A percentile compares a stretch with the other conserved stretches of the same genome.
Conservation (phyloP, 169 alveolate species). For the Perkinsus olseni region DNA sequence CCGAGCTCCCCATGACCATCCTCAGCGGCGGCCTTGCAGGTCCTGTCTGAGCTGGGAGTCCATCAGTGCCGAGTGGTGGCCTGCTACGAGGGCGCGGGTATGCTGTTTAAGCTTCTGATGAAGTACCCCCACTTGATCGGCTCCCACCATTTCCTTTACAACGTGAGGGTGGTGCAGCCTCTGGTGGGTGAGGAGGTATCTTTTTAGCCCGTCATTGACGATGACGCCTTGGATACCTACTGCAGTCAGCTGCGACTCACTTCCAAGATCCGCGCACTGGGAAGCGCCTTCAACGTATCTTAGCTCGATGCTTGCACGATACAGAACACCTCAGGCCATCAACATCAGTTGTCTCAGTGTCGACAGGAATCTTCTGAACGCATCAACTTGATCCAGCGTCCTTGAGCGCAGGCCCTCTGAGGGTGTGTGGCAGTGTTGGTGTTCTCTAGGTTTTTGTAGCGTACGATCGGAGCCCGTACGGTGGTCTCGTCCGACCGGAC, state of each 20-base stretch:
- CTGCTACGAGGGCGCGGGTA: background rate
- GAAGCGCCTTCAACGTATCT: background rate
- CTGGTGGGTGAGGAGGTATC: no score
- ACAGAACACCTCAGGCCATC: no score
- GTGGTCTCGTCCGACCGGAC: background rate
- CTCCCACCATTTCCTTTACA: background rate
- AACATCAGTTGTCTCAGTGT: background rate
- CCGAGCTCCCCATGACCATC: background rate
- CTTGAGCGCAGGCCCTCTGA: no score
- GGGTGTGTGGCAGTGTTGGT: no score
- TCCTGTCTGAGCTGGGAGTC: background rate
- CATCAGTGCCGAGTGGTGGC: background rate
- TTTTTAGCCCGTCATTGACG: background rate
- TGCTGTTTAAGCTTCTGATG: background rate
- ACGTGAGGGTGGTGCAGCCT: background rate
- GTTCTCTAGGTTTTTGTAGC: background rate
- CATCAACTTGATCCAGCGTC: no score
- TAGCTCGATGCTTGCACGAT: no score
- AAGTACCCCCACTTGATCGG: background rate
- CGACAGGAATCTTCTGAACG: no score
- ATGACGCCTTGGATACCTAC: background rate
- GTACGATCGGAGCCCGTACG: background rate
- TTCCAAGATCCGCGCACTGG: background rate
- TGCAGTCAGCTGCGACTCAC: background rate
- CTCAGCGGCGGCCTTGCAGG: background rate